phyloP scores from a whole-genome alignment of 2,329 filamentous ascomycete genomes.

The Apiospora arundinis region DNA sequence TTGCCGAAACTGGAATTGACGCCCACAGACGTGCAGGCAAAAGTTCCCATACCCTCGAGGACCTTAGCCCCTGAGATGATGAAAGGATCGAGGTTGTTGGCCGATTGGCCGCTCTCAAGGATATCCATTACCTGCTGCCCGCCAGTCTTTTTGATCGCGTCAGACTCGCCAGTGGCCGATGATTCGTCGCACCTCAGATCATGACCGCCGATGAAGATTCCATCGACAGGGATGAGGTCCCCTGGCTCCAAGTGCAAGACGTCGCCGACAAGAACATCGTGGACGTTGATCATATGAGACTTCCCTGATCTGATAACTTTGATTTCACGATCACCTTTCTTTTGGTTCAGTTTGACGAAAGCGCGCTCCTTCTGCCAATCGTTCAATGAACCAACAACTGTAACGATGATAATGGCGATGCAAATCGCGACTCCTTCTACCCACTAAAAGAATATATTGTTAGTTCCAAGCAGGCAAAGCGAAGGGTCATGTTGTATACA shows the following conservation, averaged over 20 bases:
- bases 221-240: slow-evolving; percentile 71
- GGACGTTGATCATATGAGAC: slow-evolving; percentile 63
- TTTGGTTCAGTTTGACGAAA: slow-evolving; percentile 62
- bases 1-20: slow-evolving; percentile 61
- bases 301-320: slow-evolving; percentile 71
- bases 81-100: slow-evolving; percentile 65
- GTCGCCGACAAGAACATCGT: slow-evolving; percentile 70
- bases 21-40: slow-evolving; percentile 60
- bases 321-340: slow-evolving; percentile 67
- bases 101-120: slow-evolving; percentile 57
- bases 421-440: slow-evolving; percentile 68
- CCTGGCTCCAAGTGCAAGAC: slow-evolving; percentile 71
- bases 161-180: slow-evolving; percentile 73
- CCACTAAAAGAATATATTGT: slow-evolving; percentile 60
- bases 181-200: slow-evolving; percentile 74
- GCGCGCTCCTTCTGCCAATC: slow-evolving; percentile 69
- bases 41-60: slow-evolving; percentile 60
- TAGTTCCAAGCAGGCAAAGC: neutral
- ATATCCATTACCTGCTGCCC: slow-evolving; percentile 64
- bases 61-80: slow-evolving; percentile 64
- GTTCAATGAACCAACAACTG: slow-evolving; percentile 63
- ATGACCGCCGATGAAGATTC: slow-evolving; percentile 68
- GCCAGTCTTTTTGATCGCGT: slow-evolving; percentile 69
- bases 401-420: slow-evolving; percentile 66
- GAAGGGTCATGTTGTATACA: neutral